Evolutionary conservation across 176 grass and related monocot genomes (phyloP).

Genomic region (Musa itinerans): DNA sequence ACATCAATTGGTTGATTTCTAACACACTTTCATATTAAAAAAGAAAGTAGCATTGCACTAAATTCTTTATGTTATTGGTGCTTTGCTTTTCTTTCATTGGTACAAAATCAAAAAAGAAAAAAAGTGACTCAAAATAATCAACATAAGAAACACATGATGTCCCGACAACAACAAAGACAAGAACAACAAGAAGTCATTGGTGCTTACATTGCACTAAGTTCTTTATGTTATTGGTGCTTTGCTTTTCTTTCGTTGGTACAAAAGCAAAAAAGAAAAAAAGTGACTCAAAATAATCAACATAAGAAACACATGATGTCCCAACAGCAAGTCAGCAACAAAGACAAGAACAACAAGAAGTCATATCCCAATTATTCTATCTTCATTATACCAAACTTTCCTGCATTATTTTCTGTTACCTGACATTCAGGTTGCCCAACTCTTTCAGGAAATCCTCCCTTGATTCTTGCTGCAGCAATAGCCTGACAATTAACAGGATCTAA

Average conservation of each 20-base stretch:
- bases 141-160: too few relatives aligned
- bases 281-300: not conserved
- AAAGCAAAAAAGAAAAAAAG: not conserved
- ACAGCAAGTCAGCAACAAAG: too few relatives aligned
- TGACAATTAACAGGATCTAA: slow-evolving; percentile 43
- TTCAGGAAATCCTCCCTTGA: slow-evolving; percentile 98
- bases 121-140: not conserved
- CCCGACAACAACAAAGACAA: too few relatives aligned
- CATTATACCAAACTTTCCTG: slow-evolving; percentile 9
- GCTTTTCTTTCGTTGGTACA: not conserved
- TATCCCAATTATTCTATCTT: slow-evolving; percentile 13
- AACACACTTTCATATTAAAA: too few relatives aligned
- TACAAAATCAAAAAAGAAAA: not conserved
- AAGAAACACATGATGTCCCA: too few relatives aligned
- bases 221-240: too few relatives aligned
- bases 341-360: too few relatives aligned
- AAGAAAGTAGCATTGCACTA: too few relatives aligned
- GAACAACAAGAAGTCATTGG: too few relatives aligned
- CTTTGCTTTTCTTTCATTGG: not conserved
- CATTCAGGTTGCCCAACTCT: slow-evolving; percentile 91
- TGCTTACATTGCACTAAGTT: too few relatives aligned
- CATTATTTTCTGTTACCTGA: slow-evolving; percentile 44
- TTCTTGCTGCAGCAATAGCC: slow-evolving; percentile 98
- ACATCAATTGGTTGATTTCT: too few relatives aligned
- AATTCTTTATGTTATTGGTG: too few relatives aligned